Base-by-base conservation (phyloP, 495 filamentous ascomycete genomes). In the Podospora anserina region DNA sequence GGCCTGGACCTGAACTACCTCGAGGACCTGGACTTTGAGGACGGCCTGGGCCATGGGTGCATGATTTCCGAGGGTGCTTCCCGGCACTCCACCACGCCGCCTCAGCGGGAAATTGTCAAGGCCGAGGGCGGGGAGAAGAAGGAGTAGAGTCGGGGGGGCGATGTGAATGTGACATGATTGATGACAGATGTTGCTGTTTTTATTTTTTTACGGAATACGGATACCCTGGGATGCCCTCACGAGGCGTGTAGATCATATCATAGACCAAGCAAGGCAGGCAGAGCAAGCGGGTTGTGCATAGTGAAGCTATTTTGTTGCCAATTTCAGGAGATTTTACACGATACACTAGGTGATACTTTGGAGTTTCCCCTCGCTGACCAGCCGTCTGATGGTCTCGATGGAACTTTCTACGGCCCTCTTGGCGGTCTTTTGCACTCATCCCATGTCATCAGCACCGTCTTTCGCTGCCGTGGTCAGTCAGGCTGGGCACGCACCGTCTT, bases 1-100 rank as follows among this genome's bases (percentile, higher is more conserved):
- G 92, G 92, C 63, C 88, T 94, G 69, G 92, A 95, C 71, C 90
- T 92, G 72, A 88, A 88, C 66, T 71, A 71, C 34, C 61, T 71
- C 4, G 70, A 71, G 63, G 70, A 71, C 3, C 26, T 71, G 6
- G 90, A 95, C 78, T 91, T 93, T 26, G 61, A 63, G 61, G 61
- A 63, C 34, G 61, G 27, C 4, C 28, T 63, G 18, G 9, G 27
- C 16, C 16, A 20, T n/a, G 61, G 61, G n/a, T 63, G 61, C 61
- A 63, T 63, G 61, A 63, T 63, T 23, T 44, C 61, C 3, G 61
- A 63, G 20, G 30, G 30, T n/a, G 11, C n/a, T 5, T 63, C 61
- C 5, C 32, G 34, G 32, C 32, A 39, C 9, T 39, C 28, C 18
- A 19, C 5, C 16, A 63, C 30, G 5, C 61, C 61, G 2, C 27